phyloP scores from a whole-genome alignment of 805 yeast species.

The Pichia occidentalis region DNA sequence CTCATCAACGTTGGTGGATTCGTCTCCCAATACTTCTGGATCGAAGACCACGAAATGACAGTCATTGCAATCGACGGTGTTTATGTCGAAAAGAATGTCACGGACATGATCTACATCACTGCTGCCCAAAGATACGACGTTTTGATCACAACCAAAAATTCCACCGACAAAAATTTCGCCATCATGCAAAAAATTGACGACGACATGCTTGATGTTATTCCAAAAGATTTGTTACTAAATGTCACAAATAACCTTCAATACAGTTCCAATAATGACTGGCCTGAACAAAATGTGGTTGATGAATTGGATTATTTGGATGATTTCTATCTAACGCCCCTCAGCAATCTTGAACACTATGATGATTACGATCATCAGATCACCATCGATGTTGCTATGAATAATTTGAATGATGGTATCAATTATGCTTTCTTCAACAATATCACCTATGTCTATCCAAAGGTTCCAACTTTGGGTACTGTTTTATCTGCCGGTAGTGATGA shows the following conservation, averaged over 20 bases:
- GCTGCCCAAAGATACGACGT: conserved; percentile 91
- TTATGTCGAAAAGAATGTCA: conserved; percentile 66
- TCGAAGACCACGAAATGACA: conserved; percentile 82
- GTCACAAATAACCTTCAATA: conserved; percentile 69
- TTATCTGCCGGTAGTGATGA: conserved; percentile 54
- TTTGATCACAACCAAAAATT: conserved; percentile 64
- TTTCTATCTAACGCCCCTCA: conserved; percentile 61
- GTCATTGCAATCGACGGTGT: conserved; percentile 93
- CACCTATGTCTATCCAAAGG: conserved; percentile 72
- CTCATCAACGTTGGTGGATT: conserved; percentile 86
- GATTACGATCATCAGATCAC: conserved; percentile 65
- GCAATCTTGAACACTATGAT: conserved; percentile 46
- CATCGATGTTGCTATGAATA: conserved; percentile 78
- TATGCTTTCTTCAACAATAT: conserved; percentile 95
- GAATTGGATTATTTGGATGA: conserved; percentile 64
- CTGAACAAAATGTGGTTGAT: conserved; percentile 38
- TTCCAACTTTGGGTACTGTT: conserved; percentile 80
- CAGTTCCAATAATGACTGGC: conserved; percentile 28
- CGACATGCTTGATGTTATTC: conserved; percentile 73
- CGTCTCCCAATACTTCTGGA: conserved; percentile 80
- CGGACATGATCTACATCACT: conserved; percentile 69
- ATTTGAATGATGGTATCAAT: conserved; percentile 79
- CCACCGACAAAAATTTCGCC: conserved; percentile 61
- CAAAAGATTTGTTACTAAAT: conserved; percentile 59
- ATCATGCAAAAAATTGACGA: conserved; percentile 77